phyloP scores from a whole-genome alignment of 2,329 filamentous ascomycete species.

The Capronia epimyces region DNA sequence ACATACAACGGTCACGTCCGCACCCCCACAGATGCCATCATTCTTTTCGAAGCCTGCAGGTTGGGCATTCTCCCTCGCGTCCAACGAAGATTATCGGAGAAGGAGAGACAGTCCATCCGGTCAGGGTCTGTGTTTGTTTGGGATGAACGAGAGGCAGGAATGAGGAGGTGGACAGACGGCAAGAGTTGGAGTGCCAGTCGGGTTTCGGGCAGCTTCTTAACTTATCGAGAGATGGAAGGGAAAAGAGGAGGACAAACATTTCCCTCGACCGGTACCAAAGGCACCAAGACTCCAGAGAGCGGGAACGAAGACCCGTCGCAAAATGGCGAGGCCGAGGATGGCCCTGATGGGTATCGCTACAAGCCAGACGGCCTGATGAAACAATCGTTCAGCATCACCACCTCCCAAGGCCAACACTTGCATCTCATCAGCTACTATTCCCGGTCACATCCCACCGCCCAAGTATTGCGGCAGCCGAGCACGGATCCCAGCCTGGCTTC shows the following conservation, averaged over 20 bases:
- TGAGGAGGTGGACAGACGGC: slow-evolving; percentile 97
- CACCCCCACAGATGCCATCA: slow-evolving; percentile 93
- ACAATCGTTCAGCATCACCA: slow-evolving; percentile 98
- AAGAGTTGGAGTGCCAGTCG: slow-evolving; percentile 98
- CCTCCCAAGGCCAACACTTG: slow-evolving; percentile 79
- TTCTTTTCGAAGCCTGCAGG: slow-evolving; percentile 95
- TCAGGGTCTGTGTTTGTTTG: slow-evolving; percentile 99
- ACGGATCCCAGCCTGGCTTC: slow-evolving; percentile 72
- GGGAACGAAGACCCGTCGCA: slow-evolving; percentile 73
- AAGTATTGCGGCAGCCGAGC: slow-evolving; percentile 73
- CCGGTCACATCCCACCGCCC: slow-evolving; percentile 65
- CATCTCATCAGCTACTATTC: slow-evolving; percentile 98
- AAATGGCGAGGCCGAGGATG: slow-evolving; percentile 61
- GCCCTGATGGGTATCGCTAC: slow-evolving; percentile 83
- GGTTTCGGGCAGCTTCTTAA: slow-evolving; percentile 94
- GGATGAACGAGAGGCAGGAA: slow-evolving; percentile 97
- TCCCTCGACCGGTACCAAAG: slow-evolving; percentile 49
- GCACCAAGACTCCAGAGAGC: slow-evolving; percentile 76
- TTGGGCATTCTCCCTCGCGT: slow-evolving; percentile 84
- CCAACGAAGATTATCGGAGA: slow-evolving; percentile 87
- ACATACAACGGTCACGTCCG: slow-evolving; percentile 93
- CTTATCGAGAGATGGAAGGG: slow-evolving; percentile 97
- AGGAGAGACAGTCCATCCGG: slow-evolving; percentile 91
- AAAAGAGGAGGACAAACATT: slow-evolving; percentile 77
- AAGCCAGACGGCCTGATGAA: slow-evolving; percentile 98